Base-by-base conservation (phyloP, 345 rosid species). In the Erucastrum elatum region DNA sequence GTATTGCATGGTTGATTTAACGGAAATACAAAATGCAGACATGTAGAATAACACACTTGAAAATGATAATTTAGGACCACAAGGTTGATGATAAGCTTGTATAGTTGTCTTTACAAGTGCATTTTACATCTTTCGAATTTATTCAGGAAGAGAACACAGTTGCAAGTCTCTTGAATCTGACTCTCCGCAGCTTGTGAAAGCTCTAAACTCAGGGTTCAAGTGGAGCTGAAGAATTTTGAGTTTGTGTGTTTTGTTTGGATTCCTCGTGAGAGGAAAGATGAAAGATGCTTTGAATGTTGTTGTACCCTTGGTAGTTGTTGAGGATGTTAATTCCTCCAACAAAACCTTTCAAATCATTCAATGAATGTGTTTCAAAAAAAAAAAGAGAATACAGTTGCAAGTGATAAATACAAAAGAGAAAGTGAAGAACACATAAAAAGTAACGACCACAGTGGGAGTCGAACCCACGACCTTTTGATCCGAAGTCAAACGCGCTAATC, bases 401-500 rank as follows among this genome's bases (percentile, higher is more conserved):
- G 6, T 17, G 56, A 7, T 64, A 12, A 64, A 64, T n/a, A 64
- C 6, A 41, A 41, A 41, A 41, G 5, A 41, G 12, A 10, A 29
- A 21, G 21, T 21, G 21, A 21, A 21, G 21, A 21, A 21, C 21
- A 21, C 21, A 21, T 4, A 29, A 29, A 29, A 29, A 29, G 31
- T 2, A 29, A 4, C 90, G 91, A 89, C 93, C 92, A 90, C 93
- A 92, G 93, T 87, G 95, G 91, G 92, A 84, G 91, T 88, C 95
- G 92, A 90, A 86, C 90, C 90, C 91, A 87, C 95, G 93, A 90
- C 91, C 84, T 82, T 72, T 77, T 90, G 92, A 91, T 88, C 93
- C 94, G 93, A 91, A 91, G 94, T 90, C 91, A 90, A 86, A 93
- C 92, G 94, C 95, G 91, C 95, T 88, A 90, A 91, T 91, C 92